Base-by-base conservation (phyloP, 257 asterid genomes). In the Solanum habrochaites region DNA sequence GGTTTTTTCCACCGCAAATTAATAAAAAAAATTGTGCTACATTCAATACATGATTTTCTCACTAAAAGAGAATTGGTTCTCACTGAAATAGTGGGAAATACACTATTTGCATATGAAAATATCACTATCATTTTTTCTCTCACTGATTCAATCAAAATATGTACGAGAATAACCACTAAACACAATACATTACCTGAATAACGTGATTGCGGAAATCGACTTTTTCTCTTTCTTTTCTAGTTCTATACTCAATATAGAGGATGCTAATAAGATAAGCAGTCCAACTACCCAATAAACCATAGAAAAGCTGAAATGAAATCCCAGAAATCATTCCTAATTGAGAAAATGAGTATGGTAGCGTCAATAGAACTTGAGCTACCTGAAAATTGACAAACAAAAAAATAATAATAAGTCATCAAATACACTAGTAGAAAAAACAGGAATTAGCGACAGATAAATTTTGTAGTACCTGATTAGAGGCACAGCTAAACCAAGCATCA, bases 201-300 rank as follows among this genome's bases (percentile, higher is more conserved):
- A 90, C 92, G 16, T 90, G 92, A 87, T 90, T 89, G n/a, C 91
- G 88, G 74, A 90, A 90, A 77, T 90, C 91, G 29, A 83, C 90
- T 87, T 90, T 90, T 85, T 90, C 91, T 62, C 91, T 87, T 72
- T 90, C 89, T 70, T 90, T 90, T 71, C 92, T 90, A 25, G 92
- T 90, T 86, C 92, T 82, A 66, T 89, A 90, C 83, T 90, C 92
- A 31, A 89, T 89, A 23, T 90, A 90, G 60, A 90, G 90, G 0
- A 89, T n/a, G 83, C 91, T 90, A 11, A 90, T 90, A 29, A 90
- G 89, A 49, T 90, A 90, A 27, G 92, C 92, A 0, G 92, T 90
- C 91, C 91, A 90, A 27, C 91, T 90, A 9, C 92, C 92, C 91
- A 90, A 32, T 35, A 90, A 35, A 2, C 92, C 92, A 8, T 90